These are phyloP conservation scores for Penicillium sp. DNA, from an alignment of 2,329 filamentous ascomycete species.

Conservation along the genomic window DNA sequence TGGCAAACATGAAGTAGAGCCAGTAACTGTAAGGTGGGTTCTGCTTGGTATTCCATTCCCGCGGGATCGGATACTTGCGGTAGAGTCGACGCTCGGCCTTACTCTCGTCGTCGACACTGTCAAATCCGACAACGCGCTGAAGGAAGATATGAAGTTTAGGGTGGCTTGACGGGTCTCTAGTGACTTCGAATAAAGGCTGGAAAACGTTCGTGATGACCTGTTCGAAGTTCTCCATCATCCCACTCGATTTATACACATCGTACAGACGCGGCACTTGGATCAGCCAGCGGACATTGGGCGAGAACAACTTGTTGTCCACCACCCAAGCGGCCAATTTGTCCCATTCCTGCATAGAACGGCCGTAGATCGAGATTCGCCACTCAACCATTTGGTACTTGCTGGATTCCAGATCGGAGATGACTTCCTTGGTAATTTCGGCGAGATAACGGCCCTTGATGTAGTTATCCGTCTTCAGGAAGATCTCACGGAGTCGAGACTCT, in stretches of 20 bases:
- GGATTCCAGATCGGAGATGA: conserved; percentile 93
- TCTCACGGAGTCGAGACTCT: conserved; percentile 92
- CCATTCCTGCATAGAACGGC: conserved; percentile 89
- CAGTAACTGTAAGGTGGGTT: conserved; percentile 99
- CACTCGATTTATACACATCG: conserved; percentile 89
- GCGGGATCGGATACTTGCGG: conserved; percentile 89
- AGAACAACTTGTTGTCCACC: conserved; percentile 96
- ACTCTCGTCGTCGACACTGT: conserved; percentile 97
- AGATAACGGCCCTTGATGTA: conserved; percentile 94
- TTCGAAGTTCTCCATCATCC: conserved; percentile 84
- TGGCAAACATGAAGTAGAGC: conserved; percentile 96
- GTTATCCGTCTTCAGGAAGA: conserved; percentile 98
- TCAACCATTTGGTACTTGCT: conserved; percentile 99
- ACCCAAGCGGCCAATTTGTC: conserved; percentile 97
- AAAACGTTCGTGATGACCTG: conserved; percentile 90
- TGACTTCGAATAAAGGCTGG: conserved; percentile 90
- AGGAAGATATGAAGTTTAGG: conserved; percentile 93
- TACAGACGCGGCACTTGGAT: conserved; percentile 93
- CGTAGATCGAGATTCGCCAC: conserved; percentile 98
- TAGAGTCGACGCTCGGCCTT: conserved; percentile 93
- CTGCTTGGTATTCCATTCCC: conserved; percentile 84
- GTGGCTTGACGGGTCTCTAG: conserved; percentile 78
- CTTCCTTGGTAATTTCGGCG: conserved; percentile 96
- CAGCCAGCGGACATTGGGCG: conserved; percentile 95
- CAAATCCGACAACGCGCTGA: conserved; percentile 92